Evolutionary conservation across 2,329 filamentous ascomycete genomes (phyloP), one percentile per base, ranked within the genome.

Genomic region (Talaromyces sp.): DNA sequence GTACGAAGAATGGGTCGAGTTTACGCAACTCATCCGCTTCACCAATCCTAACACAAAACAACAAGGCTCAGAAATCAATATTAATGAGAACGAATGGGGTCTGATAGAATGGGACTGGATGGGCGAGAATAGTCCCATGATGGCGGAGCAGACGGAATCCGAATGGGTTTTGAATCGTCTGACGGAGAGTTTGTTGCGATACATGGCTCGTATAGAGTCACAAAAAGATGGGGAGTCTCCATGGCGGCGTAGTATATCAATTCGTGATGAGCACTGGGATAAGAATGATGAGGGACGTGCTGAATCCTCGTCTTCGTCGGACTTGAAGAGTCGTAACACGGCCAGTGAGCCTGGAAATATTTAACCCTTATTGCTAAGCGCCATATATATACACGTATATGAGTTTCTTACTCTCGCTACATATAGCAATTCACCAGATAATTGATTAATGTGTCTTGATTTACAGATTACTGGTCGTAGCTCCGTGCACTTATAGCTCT

Each of bases 1-100:
- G 0, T 97, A 93, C 68, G 87, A 93, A 69, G 90, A 96, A 73
- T 96, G 93, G 93, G 90, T 90, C 0, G 91, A 91, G 80, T 95
- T 92, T 70, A 88, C 93, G 8, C 85, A 86, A 24, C 82, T 97
- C 37, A 90, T 96, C 43, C 81, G 85, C 2, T 88, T 88, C 68
- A 84, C 76, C 43, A 74, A 71, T 62, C 78, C 73, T 8, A 69
- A 50, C 39, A 16, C 27, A n/a, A 4, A 13, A 13, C 22, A 27
- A 33, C 72, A 50, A 50, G 24, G 70, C 13, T 70, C 76, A 2
- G 73, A 75, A 49, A 71, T 77, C 2, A 69, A 76, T 35, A 69
- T 76, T 1, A 80, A 84, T 8, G 84, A 86, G 64, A 83, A 85
- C 22, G 81, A 85, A n/a, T 84, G 86, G 33, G 86, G 85, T 0